Evolutionary conservation across 2,329 filamentous ascomycete species (phyloP), one percentile per base, ranked within the genome.

Genomic region (Coniosporium tulheliwenetii): DNA sequence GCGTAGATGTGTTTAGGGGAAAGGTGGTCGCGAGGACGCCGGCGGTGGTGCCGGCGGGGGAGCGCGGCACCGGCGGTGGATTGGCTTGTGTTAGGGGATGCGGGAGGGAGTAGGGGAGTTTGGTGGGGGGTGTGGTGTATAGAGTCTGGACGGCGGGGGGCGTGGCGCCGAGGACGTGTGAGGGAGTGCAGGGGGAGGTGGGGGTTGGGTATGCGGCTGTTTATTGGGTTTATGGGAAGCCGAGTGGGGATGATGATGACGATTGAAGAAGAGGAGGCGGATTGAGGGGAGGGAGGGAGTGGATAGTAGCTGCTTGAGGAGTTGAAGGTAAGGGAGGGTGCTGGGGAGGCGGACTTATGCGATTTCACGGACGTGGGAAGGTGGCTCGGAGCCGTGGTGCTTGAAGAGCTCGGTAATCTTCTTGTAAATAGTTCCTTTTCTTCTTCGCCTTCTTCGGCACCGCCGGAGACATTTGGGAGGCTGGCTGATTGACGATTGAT

Each of bases 121-220:
- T 73, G 2, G 74, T 85, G 48, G 73, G 78, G 56, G 77, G 85
- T 56, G 79, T 94, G 16, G 19, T 26, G 3, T 96, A 89, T 63
- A 75, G 89, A 10, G 64, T 95, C 36, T 72, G 83, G 52, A 96
- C 89, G 9, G 85, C 81, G 1, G 87, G 86, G 26, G 89, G 89
- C 9, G 74, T 71, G 37, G 63, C 85, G 2, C 87, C 87, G 0
- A 65, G 72, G 26, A 82, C 77, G 0, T 96, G 89, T 57, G 57
- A 71, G 30, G 81, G 76, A 8, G 69, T 76, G 67, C 4, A 7
- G 19, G 66, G 69, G 9, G 54, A 61, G 1, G 87, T 95, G 48
- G 65, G 79, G 45, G 75, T 94, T 10, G 69, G 87, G 53, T 95
- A 96, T 62, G 70, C 83, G 30, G 78, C 87, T 35, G 75, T 87